A percentile compares a stretch with the other conserved stretches of the same genome.
Evolutionary conservation across 441 rosid species (phyloP).

Genomic region (Gossypium trilobum): DNA sequence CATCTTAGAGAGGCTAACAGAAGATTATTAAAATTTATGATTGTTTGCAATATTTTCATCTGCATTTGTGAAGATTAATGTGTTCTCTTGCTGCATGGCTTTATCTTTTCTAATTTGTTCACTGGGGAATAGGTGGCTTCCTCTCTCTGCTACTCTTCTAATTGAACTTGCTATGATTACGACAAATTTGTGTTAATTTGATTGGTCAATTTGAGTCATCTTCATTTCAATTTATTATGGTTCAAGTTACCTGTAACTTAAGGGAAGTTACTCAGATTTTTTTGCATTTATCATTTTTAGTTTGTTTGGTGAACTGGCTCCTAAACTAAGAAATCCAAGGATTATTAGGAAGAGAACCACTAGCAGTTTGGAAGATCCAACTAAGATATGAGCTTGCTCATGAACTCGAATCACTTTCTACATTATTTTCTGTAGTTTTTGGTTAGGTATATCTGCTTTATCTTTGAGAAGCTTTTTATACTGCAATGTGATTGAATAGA

Average conservation of each 20-base stretch:
- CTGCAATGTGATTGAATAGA: neutral
- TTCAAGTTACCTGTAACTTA: neutral
- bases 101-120: neutral
- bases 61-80: neutral
- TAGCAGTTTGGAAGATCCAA: neutral
- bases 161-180: neutral
- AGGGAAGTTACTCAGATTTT: neutral
- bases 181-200: neutral
- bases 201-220: neutral
- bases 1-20: neutral
- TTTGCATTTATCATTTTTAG: neutral
- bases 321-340: neutral
- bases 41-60: neutral
- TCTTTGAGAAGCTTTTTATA: neutral
- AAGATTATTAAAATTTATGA: neutral
- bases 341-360: slow-evolving; percentile 1
- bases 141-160: neutral
- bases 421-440: neutral
- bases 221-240: neutral
- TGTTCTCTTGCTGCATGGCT: neutral
- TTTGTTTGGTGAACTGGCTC: neutral
- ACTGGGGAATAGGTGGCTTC: neutral
- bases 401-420: neutral
- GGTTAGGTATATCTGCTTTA: neutral
- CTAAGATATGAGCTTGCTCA: neutral